Evolutionary conservation across 139 green algal species (phyloP).

Genomic region (Nannochloris sp.): DNA sequence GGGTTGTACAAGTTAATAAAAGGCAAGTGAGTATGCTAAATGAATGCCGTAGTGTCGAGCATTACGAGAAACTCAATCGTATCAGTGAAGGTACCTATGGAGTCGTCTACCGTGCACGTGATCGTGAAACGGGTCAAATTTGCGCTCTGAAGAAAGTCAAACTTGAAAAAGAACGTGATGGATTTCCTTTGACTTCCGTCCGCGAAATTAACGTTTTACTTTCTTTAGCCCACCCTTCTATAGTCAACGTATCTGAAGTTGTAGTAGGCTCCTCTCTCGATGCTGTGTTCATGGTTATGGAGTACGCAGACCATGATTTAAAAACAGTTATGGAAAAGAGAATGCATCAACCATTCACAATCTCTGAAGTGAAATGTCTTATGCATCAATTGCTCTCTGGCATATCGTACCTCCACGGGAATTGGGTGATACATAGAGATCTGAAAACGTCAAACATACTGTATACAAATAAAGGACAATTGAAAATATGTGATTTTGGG

Average conservation of each 20-base stretch:
- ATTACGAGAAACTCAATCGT: slow-evolving; percentile 74
- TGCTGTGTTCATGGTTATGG: slow-evolving; percentile 97
- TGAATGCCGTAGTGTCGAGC: slow-evolving; percentile 75
- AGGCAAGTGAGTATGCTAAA: slow-evolving; percentile 40
- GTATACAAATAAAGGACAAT: slow-evolving; percentile 85
- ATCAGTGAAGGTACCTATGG: slow-evolving; percentile 88
- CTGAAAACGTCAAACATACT: slow-evolving; percentile 98
- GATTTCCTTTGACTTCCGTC: slow-evolving; percentile 92
- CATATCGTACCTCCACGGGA: slow-evolving; percentile 82
- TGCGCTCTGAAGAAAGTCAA: slow-evolving; percentile 93
- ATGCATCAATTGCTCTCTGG: slow-evolving; percentile 76
- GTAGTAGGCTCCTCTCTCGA: slow-evolving; percentile 44
- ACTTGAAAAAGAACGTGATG: slow-evolving; percentile 87
- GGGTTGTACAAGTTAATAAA: not conserved
- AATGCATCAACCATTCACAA: slow-evolving; percentile 60
- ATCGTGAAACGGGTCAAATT: slow-evolving; percentile 64
- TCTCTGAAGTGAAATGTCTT: slow-evolving; percentile 47
- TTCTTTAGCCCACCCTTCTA: slow-evolving; percentile 81
- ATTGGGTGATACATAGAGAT: slow-evolving; percentile 85
- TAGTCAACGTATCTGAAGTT: slow-evolving; percentile 95
- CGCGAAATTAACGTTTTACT: slow-evolving; percentile 97
- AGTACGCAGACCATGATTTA: slow-evolving; percentile 96
- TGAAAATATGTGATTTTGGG: slow-evolving; percentile 98
- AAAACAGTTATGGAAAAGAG: slow-evolving; percentile 60
- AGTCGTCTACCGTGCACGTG: slow-evolving; percentile 75